Conservation (phyloP, 2,329 filamentous ascomycete species). For the Pyrenophora graminea region DNA sequence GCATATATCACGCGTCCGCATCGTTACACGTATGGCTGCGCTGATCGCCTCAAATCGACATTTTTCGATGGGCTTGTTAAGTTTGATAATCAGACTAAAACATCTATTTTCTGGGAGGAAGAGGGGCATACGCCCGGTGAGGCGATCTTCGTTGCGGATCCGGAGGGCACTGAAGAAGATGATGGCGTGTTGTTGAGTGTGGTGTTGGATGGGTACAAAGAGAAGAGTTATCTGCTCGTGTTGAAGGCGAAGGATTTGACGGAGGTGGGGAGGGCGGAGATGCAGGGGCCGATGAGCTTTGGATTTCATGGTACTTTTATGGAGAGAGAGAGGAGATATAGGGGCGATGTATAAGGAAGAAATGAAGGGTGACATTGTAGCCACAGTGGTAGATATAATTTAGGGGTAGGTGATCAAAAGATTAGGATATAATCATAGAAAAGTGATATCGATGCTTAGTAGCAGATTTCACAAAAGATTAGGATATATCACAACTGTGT, state of each 20-base stretch:
- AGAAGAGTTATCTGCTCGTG: constrained; percentile 68
- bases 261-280: constrained; percentile 68
- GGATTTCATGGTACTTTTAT: constrained; percentile 68
- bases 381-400: too few relatives aligned
- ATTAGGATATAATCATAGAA: too few relatives aligned
- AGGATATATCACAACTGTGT: too few relatives aligned
- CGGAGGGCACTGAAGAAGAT: constrained; percentile 60
- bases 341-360: constrained; percentile 18
- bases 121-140: constrained; percentile 69
- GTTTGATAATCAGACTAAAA: constrained; percentile 62
- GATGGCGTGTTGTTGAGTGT: constrained; percentile 66
- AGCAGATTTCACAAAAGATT: too few relatives aligned
- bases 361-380: too few relatives aligned
- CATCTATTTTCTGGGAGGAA: constrained; percentile 61
- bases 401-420: too few relatives aligned
- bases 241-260: constrained; percentile 65
- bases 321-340: constrained; percentile 10
- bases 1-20: constrained; percentile 56
- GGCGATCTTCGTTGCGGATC: constrained; percentile 66
- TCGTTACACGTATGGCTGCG: constrained; percentile 64
- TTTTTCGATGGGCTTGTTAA: constrained; percentile 68
- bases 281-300: constrained; percentile 63
- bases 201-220: constrained; percentile 64
- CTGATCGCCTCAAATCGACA: constrained; percentile 62
- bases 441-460: too few relatives aligned